Base-by-base conservation (phyloP, 495 filamentous ascomycete genomes). In the Lophiotrema nucula region DNA sequence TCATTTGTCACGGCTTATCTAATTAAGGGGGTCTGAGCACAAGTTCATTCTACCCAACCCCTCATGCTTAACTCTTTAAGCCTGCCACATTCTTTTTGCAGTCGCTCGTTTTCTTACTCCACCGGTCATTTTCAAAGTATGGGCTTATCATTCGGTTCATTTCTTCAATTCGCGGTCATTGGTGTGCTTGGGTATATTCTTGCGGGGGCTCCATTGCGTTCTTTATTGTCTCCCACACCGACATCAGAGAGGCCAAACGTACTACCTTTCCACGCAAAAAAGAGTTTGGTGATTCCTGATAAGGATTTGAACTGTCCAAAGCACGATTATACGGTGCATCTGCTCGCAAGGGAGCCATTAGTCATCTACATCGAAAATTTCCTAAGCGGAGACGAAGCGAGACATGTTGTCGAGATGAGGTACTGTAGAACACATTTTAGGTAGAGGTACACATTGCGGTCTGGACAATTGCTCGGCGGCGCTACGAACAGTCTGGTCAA, bases 361-460 rank as follows among this genome's bases (percentile, higher is more conserved):
- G 69, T 84, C 24, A 72, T 83, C 5, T 84, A 84, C 64, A 75
- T 84, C 46, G 74, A 80, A 67, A 69, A 72, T 53, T 84, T 84
- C 67, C 60, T 84, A 22, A 75, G 71, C 13, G 64, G 59, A 3
- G 50, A 62, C 0, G 82, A 85, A 66, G 73, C 76, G 2, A 70
- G 73, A 18, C 77, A 81, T 58, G 57, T 85, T 6, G 64, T 83
- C 1, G 56, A 74, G 4, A 70, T 78, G 24, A 81, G 78, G 81
- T 82, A 73, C n/a, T n/a, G n/a, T n/a, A n/a, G n/a, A n/a, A n/a
- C n/a, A n/a, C n/a, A n/a, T n/a, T n/a, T n/a, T n/a, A n/a, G n/a
- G n/a, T n/a, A n/a, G n/a, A n/a, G n/a, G n/a, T n/a, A n/a, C n/a
- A n/a, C n/a, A n/a, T n/a, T n/a, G n/a, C n/a, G n/a, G n/a, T n/a